Base-by-base conservation (phyloP, 73 alveolate genomes). In the Durusdinium trenchii region DNA sequence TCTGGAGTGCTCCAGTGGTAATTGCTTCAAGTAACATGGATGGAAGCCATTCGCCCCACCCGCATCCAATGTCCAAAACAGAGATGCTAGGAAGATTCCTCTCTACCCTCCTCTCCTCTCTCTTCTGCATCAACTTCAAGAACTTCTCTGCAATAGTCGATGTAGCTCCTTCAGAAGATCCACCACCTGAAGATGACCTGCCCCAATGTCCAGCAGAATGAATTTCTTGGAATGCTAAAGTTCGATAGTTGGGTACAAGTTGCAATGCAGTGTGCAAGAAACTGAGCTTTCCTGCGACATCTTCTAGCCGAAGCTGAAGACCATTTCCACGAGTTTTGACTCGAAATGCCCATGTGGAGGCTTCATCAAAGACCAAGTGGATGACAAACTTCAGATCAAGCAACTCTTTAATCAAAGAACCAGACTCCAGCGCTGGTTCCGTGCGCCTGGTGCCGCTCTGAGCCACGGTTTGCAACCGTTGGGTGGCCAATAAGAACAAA, bases 21-120 rank as follows among this genome's bases (percentile, higher is more conserved):
- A 47, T 32, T 26, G 98, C 98, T 35, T 40, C 9, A 20, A 48
- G n/a, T 40, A 91, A 76, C 76, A 42, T 38, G 23, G 87, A 35
- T 5, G 98, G 98, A 18, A 91, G 75, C 98, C 98, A 91, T 54
- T 91, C 98, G 5, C 98, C 98, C 89, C 89, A 91, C 46, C 98
- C 98, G 35, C 98, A 91, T 38, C 98, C 98, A 7, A 91, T 57
- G 82, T 91, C 98, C 54, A 91, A 78, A n/a, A 91, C 61, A 4
- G 90, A 36, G 26, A 23, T 32, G 12, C 69, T 23, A 12, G 12
- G 69, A 57, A 57, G 69, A 57, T 57, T 57, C 23, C 23, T 38
- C 85, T 3, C 57, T 36, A 40, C 40, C 9, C 28, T 81, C 73
- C 40, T 9, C 30, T 36, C 43, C 26, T 12, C 6, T 16, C 32